Base-by-base conservation (phyloP, 2,329 filamentous ascomycete genomes). In the Xylariaceae sp. region DNA sequence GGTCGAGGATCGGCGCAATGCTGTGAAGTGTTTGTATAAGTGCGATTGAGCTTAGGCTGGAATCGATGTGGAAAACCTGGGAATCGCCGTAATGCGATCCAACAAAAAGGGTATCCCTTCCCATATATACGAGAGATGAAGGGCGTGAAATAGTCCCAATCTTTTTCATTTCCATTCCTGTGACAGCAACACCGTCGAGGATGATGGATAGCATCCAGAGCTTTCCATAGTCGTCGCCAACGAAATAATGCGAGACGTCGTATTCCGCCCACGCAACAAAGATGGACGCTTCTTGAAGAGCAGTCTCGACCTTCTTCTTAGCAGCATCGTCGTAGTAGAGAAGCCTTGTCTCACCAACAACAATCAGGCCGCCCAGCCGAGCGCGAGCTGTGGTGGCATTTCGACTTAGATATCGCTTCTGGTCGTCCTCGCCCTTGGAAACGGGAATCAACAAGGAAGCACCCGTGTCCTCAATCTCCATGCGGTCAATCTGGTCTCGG, bases 1-100 rank as follows among this genome's bases (percentile, higher is more conserved):
- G 96, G 68, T 99, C 94, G 40, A 97, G 74, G 42, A 99, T 88
- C 0, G 94, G 94, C 0, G 88, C 91, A 63, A 97, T 89, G 66
- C 96, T 99, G 3, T 82, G 75, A 53, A 95, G 78, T 0, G 83
- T 87, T 67, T 96, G 90, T 7, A 94, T 70, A 3, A 91, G 71
- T 47, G 85, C 76, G 56, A 91, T 76, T 0, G 77, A 66, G 29
- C 67, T 62, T 31, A 63, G 55, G 0, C 56, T 51, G 0, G 69
- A 61, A 2, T 71, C 64, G 4, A 73, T 59, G 26, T 74, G 79
- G 34, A 86, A 80, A 6, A 97, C 78, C 67, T 96, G 91, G 1
- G 90, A 95, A 69, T 99, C 89, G 37, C 92, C 92, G 64, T 94
- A 88, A 69, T 96, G 91, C 1, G 92, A 96, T 8, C 89, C 94